Base-by-base conservation (phyloP, 2,329 filamentous ascomycete genomes). In the Davidsoniella eucalypti region DNA sequence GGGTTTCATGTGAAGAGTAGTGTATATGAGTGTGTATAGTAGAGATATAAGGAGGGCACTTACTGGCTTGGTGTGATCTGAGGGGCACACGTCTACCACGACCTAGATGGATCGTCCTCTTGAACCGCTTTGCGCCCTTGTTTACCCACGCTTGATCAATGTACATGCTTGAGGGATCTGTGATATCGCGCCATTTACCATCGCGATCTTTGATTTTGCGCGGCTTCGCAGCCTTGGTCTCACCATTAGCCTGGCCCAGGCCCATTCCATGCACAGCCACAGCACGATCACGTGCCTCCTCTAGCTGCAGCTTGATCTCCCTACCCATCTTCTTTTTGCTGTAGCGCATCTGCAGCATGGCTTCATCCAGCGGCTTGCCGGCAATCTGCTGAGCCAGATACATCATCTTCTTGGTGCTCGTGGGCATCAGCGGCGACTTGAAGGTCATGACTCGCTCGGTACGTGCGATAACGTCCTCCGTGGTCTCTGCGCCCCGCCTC, bases 121-220 rank as follows among this genome's bases (percentile, higher is more conserved):
- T 67, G 23, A 63, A 66, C 52, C 75, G 73, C 63, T 71, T 82
- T 1, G 73, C 70, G 0, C 86, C 85, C 56, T 83, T 80, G 50
- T 84, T 86, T 42, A 94, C 87, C 90, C 90, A 98, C 4, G 88
- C 87, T 66, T 96, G 79, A 50, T 87, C 83, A 57, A 98, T 75
- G 64, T 95, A 98, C 56, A 96, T 82, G 53, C 76, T 75, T n/a
- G 83, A 84, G 1, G 81, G 80, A 59, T 95, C 84, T 26, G 66
- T 66, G 21, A 94, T 73, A 38, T 75, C 72, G 56, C 87, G 70
- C 64, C 77, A 79, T 62, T 78, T 79, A 57, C 87, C 86, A 53
- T 85, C 76, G 66, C 86, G 86, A 52, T 83, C 76, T 61, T 76
- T 71, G 56, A 94, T 84, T 59, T 76, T 74, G 44, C 54, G 58